Conservation (phyloP, 1,139 yeast genomes). For the Debaryomycetaceae sp. region DNA sequence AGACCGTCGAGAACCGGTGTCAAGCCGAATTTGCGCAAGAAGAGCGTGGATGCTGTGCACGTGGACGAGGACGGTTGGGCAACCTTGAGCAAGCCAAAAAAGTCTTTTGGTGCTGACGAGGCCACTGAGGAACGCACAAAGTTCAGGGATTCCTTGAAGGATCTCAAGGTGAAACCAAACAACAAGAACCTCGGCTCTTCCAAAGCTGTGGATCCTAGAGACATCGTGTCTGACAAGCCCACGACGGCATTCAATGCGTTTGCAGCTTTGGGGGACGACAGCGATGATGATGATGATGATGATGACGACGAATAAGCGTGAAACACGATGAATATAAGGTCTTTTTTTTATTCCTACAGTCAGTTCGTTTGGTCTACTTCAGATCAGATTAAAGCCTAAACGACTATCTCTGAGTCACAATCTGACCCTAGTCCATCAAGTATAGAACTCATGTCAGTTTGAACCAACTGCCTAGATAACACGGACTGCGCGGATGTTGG, state of each 20-base stretch:
- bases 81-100: slow-evolving; percentile 51
- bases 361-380: too few species aligned
- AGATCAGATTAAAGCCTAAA: too few species aligned
- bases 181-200: slow-evolving; percentile 71
- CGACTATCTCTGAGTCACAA: slow-evolving; percentile 32
- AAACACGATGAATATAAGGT: background rate
- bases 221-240: slow-evolving; percentile 63
- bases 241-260: slow-evolving; percentile 70
- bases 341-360: background rate
- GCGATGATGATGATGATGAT: slow-evolving; percentile 36
- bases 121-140: slow-evolving; percentile 43
- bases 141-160: slow-evolving; percentile 44
- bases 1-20: slow-evolving; percentile 50
- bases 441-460: slow-evolving; percentile 33
- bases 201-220: slow-evolving; percentile 70
- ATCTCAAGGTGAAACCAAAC: slow-evolving; percentile 51
- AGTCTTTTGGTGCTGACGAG: slow-evolving; percentile 47
- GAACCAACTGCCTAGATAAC: slow-evolving; percentile 29
- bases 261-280: slow-evolving; percentile 68
- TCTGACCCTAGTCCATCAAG: slow-evolving; percentile 35
- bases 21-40: slow-evolving; percentile 56
- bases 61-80: slow-evolving; percentile 83
- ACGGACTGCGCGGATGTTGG: slow-evolving; percentile 23
- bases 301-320: slow-evolving; percentile 8
- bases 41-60: slow-evolving; percentile 50